These are phyloP conservation scores for Piedraia hortae DNA, from an alignment of 2,329 filamentous ascomycete species.

Conservation along the genomic window DNA sequence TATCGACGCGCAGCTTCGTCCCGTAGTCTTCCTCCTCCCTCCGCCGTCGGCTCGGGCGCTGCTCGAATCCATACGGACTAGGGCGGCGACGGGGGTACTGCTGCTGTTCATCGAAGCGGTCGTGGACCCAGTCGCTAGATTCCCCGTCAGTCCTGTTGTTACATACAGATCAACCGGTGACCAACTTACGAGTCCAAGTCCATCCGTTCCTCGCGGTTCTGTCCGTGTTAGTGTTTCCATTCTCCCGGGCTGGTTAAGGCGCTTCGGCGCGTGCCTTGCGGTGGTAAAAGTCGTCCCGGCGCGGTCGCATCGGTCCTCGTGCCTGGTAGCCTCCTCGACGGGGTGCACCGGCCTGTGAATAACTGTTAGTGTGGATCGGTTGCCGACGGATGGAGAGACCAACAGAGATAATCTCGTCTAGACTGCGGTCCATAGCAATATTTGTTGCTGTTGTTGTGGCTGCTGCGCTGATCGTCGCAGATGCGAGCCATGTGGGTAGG, in stretches of 20 bases:
- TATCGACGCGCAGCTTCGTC: slow-evolving; percentile 52
- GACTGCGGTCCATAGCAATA: slow-evolving; percentile 30
- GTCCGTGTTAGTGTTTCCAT: too few species aligned
- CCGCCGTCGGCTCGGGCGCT: not conserved
- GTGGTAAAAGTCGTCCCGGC: too few species aligned
- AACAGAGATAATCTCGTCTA: slow-evolving; percentile 37
- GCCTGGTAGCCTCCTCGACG: too few species aligned
- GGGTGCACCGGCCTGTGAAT: too few species aligned
- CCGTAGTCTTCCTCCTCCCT: slow-evolving; percentile 3
- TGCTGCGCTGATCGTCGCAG: too few species aligned
- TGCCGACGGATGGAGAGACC: too few species aligned
- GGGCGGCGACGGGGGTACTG: slow-evolving; percentile 1
- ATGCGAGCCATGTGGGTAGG: too few species aligned
- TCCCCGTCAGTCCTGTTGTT: slow-evolving; percentile 6
- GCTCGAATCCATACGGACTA: not conserved
- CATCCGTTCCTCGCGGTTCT: slow-evolving; percentile 9
- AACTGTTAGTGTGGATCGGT: too few species aligned
- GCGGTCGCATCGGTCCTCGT: too few species aligned
- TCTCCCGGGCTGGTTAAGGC: too few species aligned
- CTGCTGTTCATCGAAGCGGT: slow-evolving; percentile 9
- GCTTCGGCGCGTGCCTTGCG: too few species aligned
- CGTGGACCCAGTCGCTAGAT: slow-evolving; percentile 69
- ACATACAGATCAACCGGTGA: slow-evolving; percentile 1
- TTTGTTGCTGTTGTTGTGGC: not conserved
- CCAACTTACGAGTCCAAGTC: slow-evolving; percentile 39